Evolutionary conservation across 306 rosid species (phyloP).

Genomic region (Macrotyloma uniflorum): DNA sequence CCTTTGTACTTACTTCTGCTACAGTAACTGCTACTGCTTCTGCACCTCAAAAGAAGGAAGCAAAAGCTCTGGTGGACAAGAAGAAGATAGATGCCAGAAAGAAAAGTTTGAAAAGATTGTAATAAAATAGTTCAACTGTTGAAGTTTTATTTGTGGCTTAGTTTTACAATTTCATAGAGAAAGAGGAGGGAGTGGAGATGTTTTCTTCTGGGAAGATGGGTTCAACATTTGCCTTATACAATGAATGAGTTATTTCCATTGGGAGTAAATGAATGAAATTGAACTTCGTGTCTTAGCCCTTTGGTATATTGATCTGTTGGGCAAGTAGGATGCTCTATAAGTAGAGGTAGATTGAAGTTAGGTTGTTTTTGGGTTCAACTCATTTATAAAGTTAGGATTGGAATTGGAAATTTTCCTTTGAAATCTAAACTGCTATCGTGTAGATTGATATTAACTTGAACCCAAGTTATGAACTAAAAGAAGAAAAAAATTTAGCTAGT

Average conservation of each 20-base stretch:
- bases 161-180: conserved; percentile 27
- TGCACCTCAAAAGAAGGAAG: conserved; percentile 56
- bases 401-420: background rate
- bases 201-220: background rate
- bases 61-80: conserved; percentile 82
- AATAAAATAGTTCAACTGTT: conserved; percentile 42
- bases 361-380: background rate
- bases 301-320: background rate
- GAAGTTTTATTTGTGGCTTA: conserved; percentile 42
- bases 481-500: background rate
- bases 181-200: background rate
- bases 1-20: conserved; percentile 36
- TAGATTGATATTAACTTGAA: background rate
- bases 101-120: conserved; percentile 97
- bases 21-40: conserved; percentile 38
- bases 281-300: conserved; percentile 32
- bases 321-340: background rate
- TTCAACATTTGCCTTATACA: conserved; percentile 25
- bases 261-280: conserved; percentile 38
- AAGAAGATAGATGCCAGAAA: conserved; percentile 97
- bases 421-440: background rate
- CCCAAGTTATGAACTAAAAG: background rate
- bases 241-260: conserved; percentile 20
- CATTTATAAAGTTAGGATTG: background rate
- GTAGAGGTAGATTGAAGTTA: background rate